Evolutionary conservation across 73 alveolate genomes (phyloP).

Genomic region (Blepharisma stoltei): DNA sequence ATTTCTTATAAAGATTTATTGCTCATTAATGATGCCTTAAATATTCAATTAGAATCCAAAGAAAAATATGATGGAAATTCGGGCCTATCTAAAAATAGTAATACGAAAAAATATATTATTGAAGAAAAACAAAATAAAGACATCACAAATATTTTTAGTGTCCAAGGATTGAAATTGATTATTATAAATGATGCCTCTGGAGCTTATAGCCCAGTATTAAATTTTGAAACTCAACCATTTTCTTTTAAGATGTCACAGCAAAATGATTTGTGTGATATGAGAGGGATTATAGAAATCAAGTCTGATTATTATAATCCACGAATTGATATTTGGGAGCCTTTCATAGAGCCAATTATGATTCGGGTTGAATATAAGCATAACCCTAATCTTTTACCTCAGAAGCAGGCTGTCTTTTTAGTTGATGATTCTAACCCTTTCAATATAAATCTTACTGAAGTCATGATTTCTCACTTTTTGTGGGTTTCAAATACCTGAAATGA

Average conservation of each 20-base stretch:
- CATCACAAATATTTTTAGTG: neutral
- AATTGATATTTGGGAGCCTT: slow-evolving; percentile 51
- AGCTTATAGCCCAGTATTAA: neutral
- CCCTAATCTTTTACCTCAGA: slow-evolving; percentile 38
- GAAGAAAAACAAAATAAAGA: no score
- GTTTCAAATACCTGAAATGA: neutral
- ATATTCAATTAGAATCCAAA: neutral
- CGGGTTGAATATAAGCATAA: slow-evolving; percentile 35
- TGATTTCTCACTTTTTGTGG: neutral
- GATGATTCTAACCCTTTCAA: neutral
- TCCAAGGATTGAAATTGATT: neutral
- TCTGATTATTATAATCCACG: slow-evolving; percentile 44
- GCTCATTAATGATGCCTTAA: neutral
- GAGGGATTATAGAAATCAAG: slow-evolving; percentile 7
- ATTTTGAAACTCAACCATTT: neutral
- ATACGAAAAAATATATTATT: no score
- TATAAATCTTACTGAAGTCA: neutral
- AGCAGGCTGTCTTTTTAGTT: slow-evolving; percentile 13
- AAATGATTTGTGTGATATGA: neutral
- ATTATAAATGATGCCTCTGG: neutral
- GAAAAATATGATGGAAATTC: no score
- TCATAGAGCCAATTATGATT: slow-evolving; percentile 35
- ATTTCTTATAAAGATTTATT: slow-evolving; percentile 7
- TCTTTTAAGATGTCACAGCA: neutral
- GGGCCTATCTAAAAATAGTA: no score